phyloP scores from a whole-genome alignment of 1,139 yeast species.

The Schizosaccharomyces versatilis region DNA sequence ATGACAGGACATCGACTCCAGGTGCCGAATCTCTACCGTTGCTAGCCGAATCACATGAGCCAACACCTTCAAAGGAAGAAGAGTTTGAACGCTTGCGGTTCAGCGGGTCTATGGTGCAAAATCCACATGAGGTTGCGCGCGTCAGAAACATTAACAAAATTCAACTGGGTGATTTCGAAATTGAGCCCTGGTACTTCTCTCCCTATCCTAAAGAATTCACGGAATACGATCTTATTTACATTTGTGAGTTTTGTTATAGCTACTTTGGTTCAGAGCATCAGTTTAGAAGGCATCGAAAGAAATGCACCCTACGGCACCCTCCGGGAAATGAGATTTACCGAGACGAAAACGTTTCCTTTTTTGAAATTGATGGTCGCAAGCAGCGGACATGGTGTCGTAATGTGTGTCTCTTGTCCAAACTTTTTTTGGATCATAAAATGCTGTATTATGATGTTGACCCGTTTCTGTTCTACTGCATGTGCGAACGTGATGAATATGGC shows the following conservation, averaged over 20 bases:
- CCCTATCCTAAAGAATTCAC: conserved; percentile 91
- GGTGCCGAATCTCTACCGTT: conserved; percentile 59
- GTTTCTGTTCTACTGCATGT: conserved; percentile 64
- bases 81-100: conserved; percentile 82
- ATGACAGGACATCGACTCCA: conserved; percentile 34
- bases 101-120: conserved; percentile 91
- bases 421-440: conserved; percentile 76
- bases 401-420: conserved; percentile 66
- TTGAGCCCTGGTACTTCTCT: conserved; percentile 97
- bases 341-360: conserved; percentile 41
- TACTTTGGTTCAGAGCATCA: conserved; percentile 79
- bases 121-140: conserved; percentile 62
- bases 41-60: conserved; percentile 21
- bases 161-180: conserved; percentile 70
- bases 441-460: conserved; percentile 90
- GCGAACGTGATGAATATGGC: conserved; percentile 38
- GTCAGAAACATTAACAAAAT: conserved; percentile 63
- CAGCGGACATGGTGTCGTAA: conserved; percentile 66
- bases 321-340: conserved; percentile 86
- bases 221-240: conserved; percentile 68
- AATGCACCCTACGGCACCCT: conserved; percentile 61
- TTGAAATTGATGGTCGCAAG: conserved; percentile 84
- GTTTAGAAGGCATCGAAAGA: conserved; percentile 71
- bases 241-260: conserved; percentile 75
- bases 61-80: conserved; percentile 60